A percentile compares a stretch with the other conserved stretches of the same genome.
Evolutionary conservation across 1,284 basidiomycete species (phyloP).

Genomic region (Ustilago nuda): DNA sequence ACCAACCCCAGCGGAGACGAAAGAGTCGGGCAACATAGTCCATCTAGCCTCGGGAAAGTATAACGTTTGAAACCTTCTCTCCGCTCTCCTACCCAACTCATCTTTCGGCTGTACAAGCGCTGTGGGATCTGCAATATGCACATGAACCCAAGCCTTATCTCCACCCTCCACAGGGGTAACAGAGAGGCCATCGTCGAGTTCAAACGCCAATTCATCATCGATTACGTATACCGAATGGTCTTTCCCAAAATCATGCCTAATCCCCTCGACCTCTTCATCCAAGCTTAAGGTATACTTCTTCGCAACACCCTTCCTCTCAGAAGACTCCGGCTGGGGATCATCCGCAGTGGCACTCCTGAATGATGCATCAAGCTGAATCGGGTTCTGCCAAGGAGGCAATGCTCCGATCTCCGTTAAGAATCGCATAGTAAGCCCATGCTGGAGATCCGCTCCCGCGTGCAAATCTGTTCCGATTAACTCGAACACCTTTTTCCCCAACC

Average conservation of each 20-base stretch:
- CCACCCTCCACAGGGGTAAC: slow-evolving; percentile 73
- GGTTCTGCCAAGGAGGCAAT: slow-evolving; percentile 59
- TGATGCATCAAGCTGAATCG: slow-evolving; percentile 43
- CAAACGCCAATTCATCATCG: slow-evolving; percentile 83
- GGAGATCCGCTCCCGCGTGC: slow-evolving; percentile 41
- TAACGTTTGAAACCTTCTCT: slow-evolving; percentile 48
- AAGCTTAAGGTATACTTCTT: slow-evolving; percentile 23
- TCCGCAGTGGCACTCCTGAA: slow-evolving; percentile 30
- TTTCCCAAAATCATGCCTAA: slow-evolving; percentile 80
- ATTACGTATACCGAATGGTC: slow-evolving; percentile 86
- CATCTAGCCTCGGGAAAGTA: slow-evolving; percentile 59
- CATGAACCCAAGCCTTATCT: slow-evolving; percentile 80
- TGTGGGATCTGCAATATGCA: slow-evolving; percentile 94
- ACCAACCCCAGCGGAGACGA: slow-evolving; percentile 62
- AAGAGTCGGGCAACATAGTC: slow-evolving; percentile 73
- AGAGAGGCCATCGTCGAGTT: slow-evolving; percentile 94
- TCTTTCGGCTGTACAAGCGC: slow-evolving; percentile 78
- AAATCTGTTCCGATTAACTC: slow-evolving; percentile 30
- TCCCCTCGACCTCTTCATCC: slow-evolving; percentile 35
- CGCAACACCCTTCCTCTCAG: neutral
- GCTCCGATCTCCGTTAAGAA: slow-evolving; percentile 51
- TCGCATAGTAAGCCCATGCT: slow-evolving; percentile 49
- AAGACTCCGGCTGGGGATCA: slow-evolving; percentile 22
- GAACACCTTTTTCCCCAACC: slow-evolving; percentile 22
- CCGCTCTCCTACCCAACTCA: slow-evolving; percentile 71